Conservation (phyloP, 2,329 filamentous ascomycete genomes). For the Alternaria sp. region DNA sequence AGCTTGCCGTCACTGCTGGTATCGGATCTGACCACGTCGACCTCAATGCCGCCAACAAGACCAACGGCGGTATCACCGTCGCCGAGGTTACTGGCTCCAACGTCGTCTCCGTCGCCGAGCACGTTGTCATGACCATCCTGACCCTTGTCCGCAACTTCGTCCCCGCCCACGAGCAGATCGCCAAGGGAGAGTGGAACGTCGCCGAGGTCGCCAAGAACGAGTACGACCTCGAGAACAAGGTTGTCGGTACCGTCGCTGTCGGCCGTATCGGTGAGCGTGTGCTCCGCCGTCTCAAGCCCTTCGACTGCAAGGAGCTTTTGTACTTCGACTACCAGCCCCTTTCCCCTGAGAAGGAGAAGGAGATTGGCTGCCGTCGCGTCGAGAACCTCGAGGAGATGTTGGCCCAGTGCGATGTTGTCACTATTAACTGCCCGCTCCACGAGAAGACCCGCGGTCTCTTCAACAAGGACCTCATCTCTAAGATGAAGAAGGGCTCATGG, state of each 20-base stretch:
- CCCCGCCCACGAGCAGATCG: slow-evolving; percentile 93
- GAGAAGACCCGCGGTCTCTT: slow-evolving; percentile 96
- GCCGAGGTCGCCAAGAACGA: slow-evolving; percentile 97
- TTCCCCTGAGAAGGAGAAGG: slow-evolving; percentile 81
- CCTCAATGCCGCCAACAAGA: slow-evolving; percentile 95
- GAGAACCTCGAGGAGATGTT: slow-evolving; percentile 92
- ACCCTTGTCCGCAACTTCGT: slow-evolving; percentile 97
- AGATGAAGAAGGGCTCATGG: slow-evolving; percentile 99
- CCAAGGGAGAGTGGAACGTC: slow-evolving; percentile 90
- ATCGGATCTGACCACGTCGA: slow-evolving; percentile 99
- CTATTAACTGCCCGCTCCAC: slow-evolving; percentile 99
- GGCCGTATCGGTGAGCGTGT: slow-evolving; percentile 99
- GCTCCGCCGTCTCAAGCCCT: slow-evolving; percentile 91
- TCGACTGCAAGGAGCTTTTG: slow-evolving; percentile 99
- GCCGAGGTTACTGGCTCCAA: slow-evolving; percentile 98
- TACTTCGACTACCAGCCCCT: slow-evolving; percentile 99
- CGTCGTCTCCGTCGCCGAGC: slow-evolving; percentile 97
- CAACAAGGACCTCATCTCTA: slow-evolving; percentile 97
- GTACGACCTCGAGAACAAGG: slow-evolving; percentile 96
- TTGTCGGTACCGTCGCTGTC: slow-evolving; percentile 95
- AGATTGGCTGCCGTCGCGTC: slow-evolving; percentile 93
- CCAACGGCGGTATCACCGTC: slow-evolving; percentile 96
- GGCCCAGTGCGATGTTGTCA: slow-evolving; percentile 93
- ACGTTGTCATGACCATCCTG: slow-evolving; percentile 99
- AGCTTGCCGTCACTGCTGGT: slow-evolving; percentile 94